Evolutionary conservation across 768 basidiomycete genomes (phyloP).

Genomic region (Melanogaster broomeanus): DNA sequence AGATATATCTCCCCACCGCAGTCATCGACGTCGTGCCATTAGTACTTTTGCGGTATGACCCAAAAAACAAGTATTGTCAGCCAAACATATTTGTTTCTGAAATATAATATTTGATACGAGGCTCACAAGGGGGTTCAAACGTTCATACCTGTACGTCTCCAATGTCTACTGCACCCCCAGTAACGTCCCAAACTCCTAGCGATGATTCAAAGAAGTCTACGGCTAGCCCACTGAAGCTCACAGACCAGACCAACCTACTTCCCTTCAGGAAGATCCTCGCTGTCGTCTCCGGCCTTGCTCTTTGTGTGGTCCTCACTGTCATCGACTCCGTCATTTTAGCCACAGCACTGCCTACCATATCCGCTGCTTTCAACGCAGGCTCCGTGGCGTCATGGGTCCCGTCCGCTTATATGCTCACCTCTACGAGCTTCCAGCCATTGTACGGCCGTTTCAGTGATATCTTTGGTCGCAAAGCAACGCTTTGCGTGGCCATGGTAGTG

Average conservation of each 20-base stretch:
- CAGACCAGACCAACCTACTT: conserved; percentile 78
- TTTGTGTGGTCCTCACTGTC: conserved; percentile 62
- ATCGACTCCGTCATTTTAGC: conserved; percentile 75
- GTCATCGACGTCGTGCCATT: no score
- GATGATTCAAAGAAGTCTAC: no score
- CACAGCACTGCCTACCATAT: conserved; percentile 73
- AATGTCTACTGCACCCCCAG: no score
- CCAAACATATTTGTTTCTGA: no score
- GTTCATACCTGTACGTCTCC: no score
- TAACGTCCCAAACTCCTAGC: no score
- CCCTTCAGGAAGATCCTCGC: conserved; percentile 63
- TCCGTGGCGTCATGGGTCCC: conserved; percentile 62
- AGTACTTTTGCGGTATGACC: no score
- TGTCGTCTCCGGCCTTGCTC: conserved; percentile 60
- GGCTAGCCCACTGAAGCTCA: conserved; percentile 31
- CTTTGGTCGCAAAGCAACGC: conserved; percentile 62
- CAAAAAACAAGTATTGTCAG: no score
- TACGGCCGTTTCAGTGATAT: conserved; percentile 68
- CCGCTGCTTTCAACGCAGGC: conserved; percentile 58
- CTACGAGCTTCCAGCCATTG: conserved; percentile 39
- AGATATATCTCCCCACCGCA: no score
- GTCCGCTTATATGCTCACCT: conserved; percentile 68
- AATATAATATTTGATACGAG: no score
- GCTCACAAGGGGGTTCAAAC: no score
- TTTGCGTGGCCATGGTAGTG: conserved; percentile 56